These are phyloP conservation scores for Bipolaris bicolor DNA, from an alignment of 2,329 filamentous ascomycete genomes.

Conservation along the genomic window DNA sequence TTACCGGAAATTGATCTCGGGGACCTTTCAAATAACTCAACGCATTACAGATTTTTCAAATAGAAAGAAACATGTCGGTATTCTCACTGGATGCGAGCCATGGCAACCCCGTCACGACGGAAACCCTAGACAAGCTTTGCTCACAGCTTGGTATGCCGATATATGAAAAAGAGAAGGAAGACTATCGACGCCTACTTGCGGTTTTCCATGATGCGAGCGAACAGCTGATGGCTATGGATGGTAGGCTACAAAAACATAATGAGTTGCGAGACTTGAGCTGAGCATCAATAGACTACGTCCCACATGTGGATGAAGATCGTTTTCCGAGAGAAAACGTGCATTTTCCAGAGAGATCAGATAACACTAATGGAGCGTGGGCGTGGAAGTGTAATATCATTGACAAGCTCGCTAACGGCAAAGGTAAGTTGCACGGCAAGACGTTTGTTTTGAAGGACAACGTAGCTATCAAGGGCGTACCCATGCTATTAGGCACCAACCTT, in stretches of 20 bases:
- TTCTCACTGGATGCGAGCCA: slow-evolving; percentile 44
- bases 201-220: slow-evolving; percentile 50
- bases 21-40: not conserved
- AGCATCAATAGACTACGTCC: slow-evolving; percentile 39
- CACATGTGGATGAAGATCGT: slow-evolving; percentile 39
- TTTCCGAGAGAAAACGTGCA: slow-evolving; percentile 43
- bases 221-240: slow-evolving; percentile 46
- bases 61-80: slow-evolving; percentile 43
- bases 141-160: slow-evolving; percentile 41
- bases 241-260: slow-evolving; percentile 31
- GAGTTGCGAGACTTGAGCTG: not conserved
- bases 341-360: slow-evolving; percentile 42
- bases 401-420: slow-evolving; percentile 21
- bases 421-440: slow-evolving; percentile 48
- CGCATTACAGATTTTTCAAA: not conserved
- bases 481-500: slow-evolving; percentile 40
- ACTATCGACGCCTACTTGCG: slow-evolving; percentile 47
- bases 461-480: slow-evolving; percentile 40
- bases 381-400: slow-evolving; percentile 50
- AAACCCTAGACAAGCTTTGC: slow-evolving; percentile 44
- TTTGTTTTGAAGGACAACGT: slow-evolving; percentile 44
- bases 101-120: slow-evolving; percentile 44
- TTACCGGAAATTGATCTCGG: not conserved
- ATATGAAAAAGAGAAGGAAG: slow-evolving; percentile 46
- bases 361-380: slow-evolving; percentile 53